Evolutionary conservation across 495 filamentous ascomycete species (phyloP), one percentile per base, ranked within the genome.

Genomic region (Beverwykella pulmonaria): DNA sequence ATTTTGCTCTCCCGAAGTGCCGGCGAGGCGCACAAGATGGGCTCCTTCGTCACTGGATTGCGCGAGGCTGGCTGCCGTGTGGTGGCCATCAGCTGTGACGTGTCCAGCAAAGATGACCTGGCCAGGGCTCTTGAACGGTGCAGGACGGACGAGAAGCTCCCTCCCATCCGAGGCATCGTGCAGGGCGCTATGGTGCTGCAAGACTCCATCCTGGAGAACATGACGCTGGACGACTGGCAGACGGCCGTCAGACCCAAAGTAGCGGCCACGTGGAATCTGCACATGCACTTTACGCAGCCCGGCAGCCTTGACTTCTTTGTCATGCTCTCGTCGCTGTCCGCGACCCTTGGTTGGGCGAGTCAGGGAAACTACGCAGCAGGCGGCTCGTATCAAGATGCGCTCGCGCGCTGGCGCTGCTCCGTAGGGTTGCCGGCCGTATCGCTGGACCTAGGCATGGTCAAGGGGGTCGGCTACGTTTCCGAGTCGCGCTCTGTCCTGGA

Each of bases 331-430:
- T 52, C 44, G 4, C 4, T 9, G 3, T 20, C 19, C 9, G 48
- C 2, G 7, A 26, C 9, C 3, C 9, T 52, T 20, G 48, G 48
- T 2, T 23, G 23, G 2, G n/a, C 48, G 9, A 17, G 48, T 26
- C 48, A 52, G n/a, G 5, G 8, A 7, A 52, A 52, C 48, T 52
- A 52, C 48, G 48, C 48, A 19, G 48, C 48, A 4, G 48, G 48
- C 48, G 4, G 48, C 17, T 4, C 48, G 10, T 52, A 8, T 26
- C 48, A 52, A 26, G 48, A 52, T 17, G 20, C 48, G 23, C 26
- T 52, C 2, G 20, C 48, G 9, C 48, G 19, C 5, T 26, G 9
- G 4, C 26, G 48, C 5, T 6, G 3, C 4, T 2, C 4, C 4
- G 2, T 3, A 9, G 48, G 48, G 9, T 17, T 25, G 23, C 20